Percentiles rank a stretch among this genome's conserved stretches.
Conservation (phyloP, 75 land plant species). For the Larix kaempferi region DNA sequence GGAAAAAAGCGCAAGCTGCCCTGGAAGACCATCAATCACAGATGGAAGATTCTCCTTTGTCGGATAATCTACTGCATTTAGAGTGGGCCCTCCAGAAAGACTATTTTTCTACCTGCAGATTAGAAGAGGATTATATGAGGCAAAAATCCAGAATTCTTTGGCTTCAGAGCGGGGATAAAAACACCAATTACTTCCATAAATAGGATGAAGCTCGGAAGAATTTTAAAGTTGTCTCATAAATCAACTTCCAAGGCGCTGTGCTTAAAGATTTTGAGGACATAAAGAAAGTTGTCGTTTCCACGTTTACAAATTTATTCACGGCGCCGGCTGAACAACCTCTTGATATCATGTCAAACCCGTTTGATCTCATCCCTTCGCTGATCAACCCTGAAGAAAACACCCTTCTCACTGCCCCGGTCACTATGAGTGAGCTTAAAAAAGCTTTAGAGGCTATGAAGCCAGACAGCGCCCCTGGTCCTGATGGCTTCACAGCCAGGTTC, state of each 20-base stretch:
- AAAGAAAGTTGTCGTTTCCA: too few relatives aligned
- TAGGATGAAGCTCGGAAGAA: background rate
- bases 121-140: background rate
- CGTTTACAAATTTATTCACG: too few relatives aligned
- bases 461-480: background rate
- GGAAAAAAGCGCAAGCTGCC: too few relatives aligned
- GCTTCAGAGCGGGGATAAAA: background rate
- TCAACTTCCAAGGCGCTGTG: background rate
- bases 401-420: background rate
- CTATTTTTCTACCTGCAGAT: too few relatives aligned
- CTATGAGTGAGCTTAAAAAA: background rate
- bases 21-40: too few relatives aligned
- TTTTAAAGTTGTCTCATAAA: background rate
- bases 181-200: background rate
- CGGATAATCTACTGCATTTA: too few relatives aligned
- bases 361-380: background rate
- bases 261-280: background rate
- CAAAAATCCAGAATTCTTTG: background rate
- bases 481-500: background rate
- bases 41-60: too few relatives aligned
- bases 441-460: background rate
- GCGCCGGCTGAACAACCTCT: too few relatives aligned
- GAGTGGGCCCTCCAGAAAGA: too few relatives aligned
- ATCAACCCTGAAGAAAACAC: background rate
- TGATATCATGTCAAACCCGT: background rate